Base-by-base conservation (phyloP, 306 rosid genomes). In the Cucumis melo region DNA sequence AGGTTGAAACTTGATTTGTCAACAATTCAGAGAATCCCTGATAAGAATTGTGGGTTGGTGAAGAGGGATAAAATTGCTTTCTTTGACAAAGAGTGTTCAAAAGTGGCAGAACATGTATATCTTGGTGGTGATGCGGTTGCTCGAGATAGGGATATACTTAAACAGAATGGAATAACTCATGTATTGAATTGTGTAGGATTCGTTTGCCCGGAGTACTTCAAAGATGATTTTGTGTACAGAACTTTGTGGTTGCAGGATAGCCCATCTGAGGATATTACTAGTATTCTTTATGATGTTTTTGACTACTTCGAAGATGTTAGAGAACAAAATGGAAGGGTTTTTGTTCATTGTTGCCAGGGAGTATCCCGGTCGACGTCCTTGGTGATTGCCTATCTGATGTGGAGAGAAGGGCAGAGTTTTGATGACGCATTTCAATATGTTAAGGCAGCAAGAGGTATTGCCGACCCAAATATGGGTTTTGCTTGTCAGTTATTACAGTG, bases 91-190 rank as follows among this genome's bases (percentile, higher is more conserved):
- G 92, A 95, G 76, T 95, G 99, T 72, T 95, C 99, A 0, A 95
- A 95, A 83, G 99, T 92, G 73, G 99, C 96, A 2, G 89, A 90
- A 54, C 99, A 95, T 80, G 84, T 95, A 21, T 95, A 92, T 81
- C 97, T 95, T 81, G 99, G 99, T 32, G 99, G 99, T 23, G 98
- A 95, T 80, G 98, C 98, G n/a, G 99, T 95, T 88, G 99, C 99
- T 3, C 91, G 66, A 84, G 96, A 90, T 76, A 92, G 90, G 84
- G 96, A 85, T 65, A 92, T 95, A 76, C 91, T 95, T 85, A 87
- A 87, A 83, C 90, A 86, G 80, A 92, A 92, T 77, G 89, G 96
- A 79, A 92, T 95, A 21, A 95, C 98, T 56, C 99, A 95, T 84
- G 81, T 95, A 61, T 86, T 95, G 87, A 95, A 95, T 51, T 95